These are phyloP conservation scores for Clathrus columnatus DNA, from an alignment of 768 basidiomycete genomes.

Conservation along the genomic window DNA sequence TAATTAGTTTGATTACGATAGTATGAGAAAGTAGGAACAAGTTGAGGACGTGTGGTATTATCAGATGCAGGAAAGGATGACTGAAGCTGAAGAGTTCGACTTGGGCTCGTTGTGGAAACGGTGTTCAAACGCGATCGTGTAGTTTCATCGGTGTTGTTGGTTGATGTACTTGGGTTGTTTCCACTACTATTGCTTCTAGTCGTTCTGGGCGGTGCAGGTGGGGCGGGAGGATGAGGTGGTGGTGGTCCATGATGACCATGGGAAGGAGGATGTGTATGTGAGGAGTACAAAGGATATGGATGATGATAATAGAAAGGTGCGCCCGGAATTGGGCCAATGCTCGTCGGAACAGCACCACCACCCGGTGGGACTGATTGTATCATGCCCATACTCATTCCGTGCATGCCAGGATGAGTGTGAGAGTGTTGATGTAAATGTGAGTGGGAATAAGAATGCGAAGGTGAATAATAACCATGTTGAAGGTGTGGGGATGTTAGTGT, in stretches of 20 bases:
- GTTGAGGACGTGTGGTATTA: not conserved
- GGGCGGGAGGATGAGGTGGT: conserved; percentile 4
- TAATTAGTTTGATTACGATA: not conserved
- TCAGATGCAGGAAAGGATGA: not conserved
- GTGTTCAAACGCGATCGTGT: no score
- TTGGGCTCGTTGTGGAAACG: no score
- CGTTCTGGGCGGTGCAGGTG: conserved; percentile 1
- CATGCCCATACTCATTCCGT: not conserved
- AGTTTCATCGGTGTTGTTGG: not conserved
- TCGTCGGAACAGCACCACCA: no score
- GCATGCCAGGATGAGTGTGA: not conserved
- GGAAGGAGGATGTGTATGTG: not conserved
- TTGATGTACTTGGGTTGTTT: not conserved
- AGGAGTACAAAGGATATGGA: not conserved
- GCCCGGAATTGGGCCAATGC: not conserved
- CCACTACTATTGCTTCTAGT: not conserved
- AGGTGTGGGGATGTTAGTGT: no score
- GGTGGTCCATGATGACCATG: not conserved
- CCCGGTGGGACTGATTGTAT: not conserved
- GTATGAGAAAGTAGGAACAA: not conserved
- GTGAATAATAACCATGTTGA: no score
- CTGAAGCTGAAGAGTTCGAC: not conserved
- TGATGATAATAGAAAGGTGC: not conserved
- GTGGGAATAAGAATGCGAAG: no score
- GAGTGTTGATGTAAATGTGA: not conserved